phyloP scores from a whole-genome alignment of 768 basidiomycete genomes.

The Pleurotus cornucopiae region DNA sequence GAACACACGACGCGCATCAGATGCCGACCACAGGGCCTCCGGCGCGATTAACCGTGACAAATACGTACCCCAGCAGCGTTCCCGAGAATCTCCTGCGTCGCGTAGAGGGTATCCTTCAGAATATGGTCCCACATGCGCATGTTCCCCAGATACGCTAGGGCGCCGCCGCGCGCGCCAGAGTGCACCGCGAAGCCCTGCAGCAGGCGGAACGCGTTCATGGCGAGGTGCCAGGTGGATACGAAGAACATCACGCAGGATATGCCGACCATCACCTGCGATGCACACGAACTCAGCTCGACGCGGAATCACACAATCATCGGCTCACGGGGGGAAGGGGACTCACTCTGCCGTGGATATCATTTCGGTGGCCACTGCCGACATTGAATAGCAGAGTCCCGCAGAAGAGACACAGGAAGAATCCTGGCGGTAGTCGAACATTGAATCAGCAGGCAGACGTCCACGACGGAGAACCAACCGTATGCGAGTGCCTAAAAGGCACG shows the following conservation, averaged over 20 bases:
- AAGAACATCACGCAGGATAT: constrained; percentile 16
- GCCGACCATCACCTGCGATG: constrained; percentile 13
- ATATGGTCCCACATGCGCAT: constrained; percentile 16
- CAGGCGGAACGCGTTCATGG: constrained; percentile 13
- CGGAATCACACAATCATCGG: background rate
- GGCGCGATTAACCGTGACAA: too few relatives aligned
- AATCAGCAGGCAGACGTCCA: too few relatives aligned
- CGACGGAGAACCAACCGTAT: background rate
- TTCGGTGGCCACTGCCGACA: background rate
- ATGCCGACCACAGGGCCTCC: background rate
- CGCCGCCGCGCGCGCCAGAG: constrained; percentile 8
- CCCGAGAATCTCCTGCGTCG: constrained; percentile 16
- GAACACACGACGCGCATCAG: background rate
- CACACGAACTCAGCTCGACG: background rate
- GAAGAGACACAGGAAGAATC: constrained; percentile 13
- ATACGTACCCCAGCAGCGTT: constrained; percentile 13
- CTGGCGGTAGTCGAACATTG: background rate
- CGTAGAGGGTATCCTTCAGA: constrained; percentile 15
- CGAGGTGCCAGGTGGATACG: constrained; percentile 15
- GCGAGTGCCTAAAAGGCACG: background rate
- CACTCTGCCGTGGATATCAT: constrained; percentile 9
- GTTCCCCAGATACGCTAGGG: constrained; percentile 11
- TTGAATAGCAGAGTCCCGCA: constrained; percentile 11
- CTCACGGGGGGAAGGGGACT: background rate
- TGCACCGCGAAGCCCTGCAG: constrained; percentile 12